Conservation (phyloP, 805 yeast species). For the Lipomyces sp. region DNA sequence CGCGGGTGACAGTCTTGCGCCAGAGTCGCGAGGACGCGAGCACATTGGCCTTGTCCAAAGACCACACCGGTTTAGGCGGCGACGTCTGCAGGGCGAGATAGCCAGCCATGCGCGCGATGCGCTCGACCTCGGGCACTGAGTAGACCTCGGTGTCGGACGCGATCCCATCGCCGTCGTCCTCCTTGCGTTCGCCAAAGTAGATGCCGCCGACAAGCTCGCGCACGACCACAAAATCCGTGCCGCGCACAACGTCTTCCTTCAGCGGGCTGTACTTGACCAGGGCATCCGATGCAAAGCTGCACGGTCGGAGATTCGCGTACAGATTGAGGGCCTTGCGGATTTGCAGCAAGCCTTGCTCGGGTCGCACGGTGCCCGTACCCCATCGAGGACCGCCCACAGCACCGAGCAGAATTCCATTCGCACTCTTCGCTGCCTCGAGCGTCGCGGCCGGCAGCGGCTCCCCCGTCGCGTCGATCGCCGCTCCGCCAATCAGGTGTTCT, state of each 20-base stretch:
- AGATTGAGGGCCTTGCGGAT: constrained; percentile 91
- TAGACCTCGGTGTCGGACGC: constrained; percentile 95
- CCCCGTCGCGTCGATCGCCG: constrained; percentile 97
- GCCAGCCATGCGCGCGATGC: constrained; percentile 98
- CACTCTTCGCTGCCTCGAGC: constrained; percentile 72
- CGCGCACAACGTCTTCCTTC: constrained; percentile 76
- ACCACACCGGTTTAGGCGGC: constrained; percentile 95
- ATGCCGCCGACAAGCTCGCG: constrained; percentile 98
- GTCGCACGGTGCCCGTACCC: constrained; percentile 96
- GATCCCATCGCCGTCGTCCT: constrained; percentile 79
- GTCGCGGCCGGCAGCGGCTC: constrained; percentile 84
- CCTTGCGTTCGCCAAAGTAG: constrained; percentile 92
- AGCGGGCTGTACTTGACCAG: constrained; percentile 85
- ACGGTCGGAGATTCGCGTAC: constrained; percentile 96
- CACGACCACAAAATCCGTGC: constrained; percentile 89
- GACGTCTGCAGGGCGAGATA: constrained; percentile 87
- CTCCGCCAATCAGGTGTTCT: constrained; percentile 92
- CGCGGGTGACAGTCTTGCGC: constrained; percentile 88
- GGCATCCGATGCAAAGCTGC: constrained; percentile 84
- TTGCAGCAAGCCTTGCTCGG: constrained; percentile 92
- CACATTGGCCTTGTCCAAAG: constrained; percentile 95
- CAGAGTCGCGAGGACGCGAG: constrained; percentile 93
- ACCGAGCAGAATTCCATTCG: constrained; percentile 95
- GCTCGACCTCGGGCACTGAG: constrained; percentile 84
- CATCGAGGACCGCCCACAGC: constrained; percentile 99